phyloP scores from a whole-genome alignment of 441 rosid genomes.

The Metrosideros polymorpha region DNA sequence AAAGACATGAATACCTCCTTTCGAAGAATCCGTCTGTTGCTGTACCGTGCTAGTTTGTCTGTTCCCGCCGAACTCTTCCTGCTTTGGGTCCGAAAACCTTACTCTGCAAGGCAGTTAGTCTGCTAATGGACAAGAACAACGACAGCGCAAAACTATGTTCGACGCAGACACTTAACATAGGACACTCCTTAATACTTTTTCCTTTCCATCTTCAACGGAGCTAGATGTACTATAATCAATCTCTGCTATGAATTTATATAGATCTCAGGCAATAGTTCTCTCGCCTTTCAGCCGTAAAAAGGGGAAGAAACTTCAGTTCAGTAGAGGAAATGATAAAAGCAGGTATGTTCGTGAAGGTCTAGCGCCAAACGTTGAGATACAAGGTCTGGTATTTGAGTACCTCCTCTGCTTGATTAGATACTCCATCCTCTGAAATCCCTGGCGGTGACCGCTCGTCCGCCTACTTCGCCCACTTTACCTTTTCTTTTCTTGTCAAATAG shows the following conservation, averaged over 20 bases:
- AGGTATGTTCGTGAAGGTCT: not conserved
- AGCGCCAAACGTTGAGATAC: not conserved
- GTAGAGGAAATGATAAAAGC: not conserved
- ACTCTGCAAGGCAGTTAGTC: conserved; percentile 3
- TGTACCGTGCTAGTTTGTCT: not conserved
- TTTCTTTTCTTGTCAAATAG: not conserved
- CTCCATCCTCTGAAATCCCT: not conserved
- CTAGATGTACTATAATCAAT: not conserved
- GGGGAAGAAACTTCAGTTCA: not conserved
- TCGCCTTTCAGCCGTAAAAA: not conserved
- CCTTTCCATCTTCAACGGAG: not conserved
- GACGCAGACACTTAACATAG: not conserved
- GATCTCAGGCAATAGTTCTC: not conserved
- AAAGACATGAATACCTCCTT: not conserved
- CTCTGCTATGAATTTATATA: not conserved
- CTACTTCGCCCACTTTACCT: not conserved
- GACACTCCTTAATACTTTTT: not conserved
- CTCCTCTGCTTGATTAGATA: conserved; percentile 4
- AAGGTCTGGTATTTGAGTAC: not conserved
- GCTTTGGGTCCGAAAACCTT: conserved; percentile 13
- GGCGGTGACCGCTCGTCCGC: not conserved
- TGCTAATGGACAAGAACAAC: not conserved
- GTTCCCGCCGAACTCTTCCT: not conserved
- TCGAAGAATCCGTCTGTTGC: not conserved
- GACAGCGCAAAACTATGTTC: not conserved